Evolutionary conservation across 192 early-diverging fungal species (phyloP).

Genomic region (Linnemannia zychae): DNA sequence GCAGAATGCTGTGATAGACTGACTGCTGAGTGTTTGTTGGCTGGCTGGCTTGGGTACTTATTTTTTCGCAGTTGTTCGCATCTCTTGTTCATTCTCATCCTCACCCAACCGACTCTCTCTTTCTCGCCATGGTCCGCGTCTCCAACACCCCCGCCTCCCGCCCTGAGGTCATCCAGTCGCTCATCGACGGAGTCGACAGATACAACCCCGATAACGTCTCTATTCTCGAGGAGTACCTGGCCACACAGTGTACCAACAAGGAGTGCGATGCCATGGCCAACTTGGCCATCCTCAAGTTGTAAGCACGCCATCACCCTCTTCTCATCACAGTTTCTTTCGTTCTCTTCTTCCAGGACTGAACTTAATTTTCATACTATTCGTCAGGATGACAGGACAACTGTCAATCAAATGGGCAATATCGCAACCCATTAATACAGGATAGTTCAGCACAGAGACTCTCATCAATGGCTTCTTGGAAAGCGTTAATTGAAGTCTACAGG

Average conservation of each 20-base stretch:
- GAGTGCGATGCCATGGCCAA: conserved; percentile 93
- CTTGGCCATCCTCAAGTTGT: conserved; percentile 92
- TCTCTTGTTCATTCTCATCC: conserved; percentile 15
- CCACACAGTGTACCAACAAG: conserved; percentile 80
- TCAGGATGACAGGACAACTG: not conserved
- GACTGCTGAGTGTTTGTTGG: not conserved
- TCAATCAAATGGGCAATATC: not conserved
- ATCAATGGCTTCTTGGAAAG: not conserved
- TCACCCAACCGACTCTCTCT: conserved; percentile 4
- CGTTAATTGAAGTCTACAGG: not conserved
- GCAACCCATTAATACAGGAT: not conserved
- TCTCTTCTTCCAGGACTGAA: not conserved
- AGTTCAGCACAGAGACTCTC: not conserved
- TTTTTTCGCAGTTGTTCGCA: conserved; percentile 11
- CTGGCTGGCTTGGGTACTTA: not conserved
- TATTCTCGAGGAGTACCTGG: conserved; percentile 87
- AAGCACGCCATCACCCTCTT: conserved; percentile 25
- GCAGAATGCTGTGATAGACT: not conserved
- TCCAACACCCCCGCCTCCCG: conserved; percentile 64
- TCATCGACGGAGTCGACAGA: conserved; percentile 86
- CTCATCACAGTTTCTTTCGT: not conserved
- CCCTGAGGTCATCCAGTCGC: conserved; percentile 80
- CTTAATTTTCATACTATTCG: not conserved
- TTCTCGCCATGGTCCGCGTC: conserved; percentile 48
- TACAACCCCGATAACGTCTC: conserved; percentile 94